Evolutionary conservation across 2,329 filamentous ascomycete genomes (phyloP).

Genomic region (Verticillium klebahnii): DNA sequence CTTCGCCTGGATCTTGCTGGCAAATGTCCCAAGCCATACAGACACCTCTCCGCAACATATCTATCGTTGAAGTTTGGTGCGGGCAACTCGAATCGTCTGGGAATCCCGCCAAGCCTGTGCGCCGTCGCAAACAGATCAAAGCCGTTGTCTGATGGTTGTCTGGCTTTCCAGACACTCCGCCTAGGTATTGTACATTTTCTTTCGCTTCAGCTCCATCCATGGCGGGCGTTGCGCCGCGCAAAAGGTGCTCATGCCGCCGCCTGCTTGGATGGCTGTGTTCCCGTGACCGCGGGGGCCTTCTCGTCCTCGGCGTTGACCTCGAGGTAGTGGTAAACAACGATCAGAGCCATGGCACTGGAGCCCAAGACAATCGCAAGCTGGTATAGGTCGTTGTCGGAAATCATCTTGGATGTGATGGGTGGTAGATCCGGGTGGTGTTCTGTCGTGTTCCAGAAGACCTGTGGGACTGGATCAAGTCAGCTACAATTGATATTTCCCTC

Average conservation of each 20-base stretch:
- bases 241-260: background rate
- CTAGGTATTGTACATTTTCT: background rate
- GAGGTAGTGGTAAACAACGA: constrained; percentile 93
- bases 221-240: background rate
- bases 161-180: background rate
- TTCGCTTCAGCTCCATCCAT: background rate
- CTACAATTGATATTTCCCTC: background rate
- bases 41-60: no score
- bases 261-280: background rate
- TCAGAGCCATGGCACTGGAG: constrained; percentile 82
- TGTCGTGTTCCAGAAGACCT: background rate
- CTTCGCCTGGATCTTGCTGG: no score
- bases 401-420: constrained; percentile 60
- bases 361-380: constrained; percentile 89
- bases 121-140: no score
- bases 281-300: background rate
- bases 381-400: constrained; percentile 90
- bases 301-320: constrained; percentile 73
- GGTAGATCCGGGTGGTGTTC: background rate
- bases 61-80: no score
- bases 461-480: background rate
- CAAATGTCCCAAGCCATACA: no score
- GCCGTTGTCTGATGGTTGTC: no score
- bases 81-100: no score
- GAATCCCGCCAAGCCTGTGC: no score